Conservation (phyloP, 164 flowering plant species). For the Stephania cephalantha region DNA sequence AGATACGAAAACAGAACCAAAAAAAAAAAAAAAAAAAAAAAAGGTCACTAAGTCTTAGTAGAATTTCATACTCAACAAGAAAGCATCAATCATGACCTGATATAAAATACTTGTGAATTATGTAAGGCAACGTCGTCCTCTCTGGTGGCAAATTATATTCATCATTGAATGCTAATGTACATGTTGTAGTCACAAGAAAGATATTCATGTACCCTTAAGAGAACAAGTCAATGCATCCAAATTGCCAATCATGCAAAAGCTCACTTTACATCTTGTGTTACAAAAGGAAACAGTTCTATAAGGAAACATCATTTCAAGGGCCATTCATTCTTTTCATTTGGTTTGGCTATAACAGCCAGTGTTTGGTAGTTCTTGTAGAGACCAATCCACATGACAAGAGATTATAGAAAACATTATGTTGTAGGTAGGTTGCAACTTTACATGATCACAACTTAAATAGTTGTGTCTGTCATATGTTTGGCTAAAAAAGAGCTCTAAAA, state of each 20-base stretch:
- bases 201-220: constrained; percentile 10
- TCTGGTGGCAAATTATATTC: constrained; percentile 10
- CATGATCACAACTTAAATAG: neutral
- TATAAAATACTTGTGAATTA: neutral
- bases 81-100: neutral
- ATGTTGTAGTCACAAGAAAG: neutral
- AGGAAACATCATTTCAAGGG: constrained; percentile 9
- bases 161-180: constrained; percentile 10
- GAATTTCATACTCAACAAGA: constrained; percentile 9
- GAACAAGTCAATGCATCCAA: constrained; percentile 10
- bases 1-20: neutral
- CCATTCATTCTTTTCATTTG: neutral
- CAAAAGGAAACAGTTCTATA: neutral
- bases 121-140: constrained; percentile 11
- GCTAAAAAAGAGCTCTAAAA: neutral
- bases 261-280: constrained; percentile 15
- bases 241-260: constrained; percentile 19
- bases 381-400: neutral
- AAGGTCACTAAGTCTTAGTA: neutral
- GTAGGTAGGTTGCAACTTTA: neutral
- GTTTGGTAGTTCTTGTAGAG: constrained; percentile 8
- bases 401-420: neutral
- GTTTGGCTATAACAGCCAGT: constrained; percentile 4
- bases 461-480: neutral
- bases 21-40: neutral